phyloP scores from a whole-genome alignment of 2,329 filamentous ascomycete species.

The Fusarium napiforme region DNA sequence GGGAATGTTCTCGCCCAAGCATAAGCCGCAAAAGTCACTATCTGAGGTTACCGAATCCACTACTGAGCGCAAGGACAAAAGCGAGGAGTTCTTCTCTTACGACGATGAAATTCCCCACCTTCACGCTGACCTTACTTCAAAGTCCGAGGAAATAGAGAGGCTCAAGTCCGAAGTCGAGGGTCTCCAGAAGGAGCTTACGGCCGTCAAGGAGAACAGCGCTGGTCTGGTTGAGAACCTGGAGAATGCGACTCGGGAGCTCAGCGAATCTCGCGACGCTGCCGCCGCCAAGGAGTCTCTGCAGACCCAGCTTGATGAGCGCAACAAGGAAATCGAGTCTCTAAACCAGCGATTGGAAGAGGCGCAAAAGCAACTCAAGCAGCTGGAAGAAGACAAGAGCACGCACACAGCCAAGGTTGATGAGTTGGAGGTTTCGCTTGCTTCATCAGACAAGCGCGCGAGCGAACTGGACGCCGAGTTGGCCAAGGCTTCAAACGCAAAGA shows the following conservation, averaged over 20 bases:
- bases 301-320: constrained; percentile 60
- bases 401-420: constrained; percentile 50
- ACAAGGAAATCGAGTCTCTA: constrained; percentile 60
- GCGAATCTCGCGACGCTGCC: constrained; percentile 55
- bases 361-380: constrained; percentile 57
- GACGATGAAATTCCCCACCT: constrained; percentile 86
- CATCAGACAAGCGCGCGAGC: constrained; percentile 48
- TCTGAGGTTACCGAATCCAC: constrained; percentile 44
- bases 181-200: constrained; percentile 76
- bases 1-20: constrained; percentile 61
- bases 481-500: constrained; percentile 53
- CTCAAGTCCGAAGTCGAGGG: constrained; percentile 75
- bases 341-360: constrained; percentile 60
- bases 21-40: constrained; percentile 50
- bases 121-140: constrained; percentile 78
- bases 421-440: constrained; percentile 50
- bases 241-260: constrained; percentile 72
- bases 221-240: constrained; percentile 76
- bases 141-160: constrained; percentile 74
- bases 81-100: constrained; percentile 90
- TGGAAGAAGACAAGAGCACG: constrained; percentile 52
- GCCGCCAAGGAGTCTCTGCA: constrained; percentile 59
- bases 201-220: constrained; percentile 75
- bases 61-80: constrained; percentile 45
- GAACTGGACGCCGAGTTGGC: constrained; percentile 56